phyloP scores from a whole-genome alignment of 176 grass and related monocot genomes.

The Ananas comosus region DNA sequence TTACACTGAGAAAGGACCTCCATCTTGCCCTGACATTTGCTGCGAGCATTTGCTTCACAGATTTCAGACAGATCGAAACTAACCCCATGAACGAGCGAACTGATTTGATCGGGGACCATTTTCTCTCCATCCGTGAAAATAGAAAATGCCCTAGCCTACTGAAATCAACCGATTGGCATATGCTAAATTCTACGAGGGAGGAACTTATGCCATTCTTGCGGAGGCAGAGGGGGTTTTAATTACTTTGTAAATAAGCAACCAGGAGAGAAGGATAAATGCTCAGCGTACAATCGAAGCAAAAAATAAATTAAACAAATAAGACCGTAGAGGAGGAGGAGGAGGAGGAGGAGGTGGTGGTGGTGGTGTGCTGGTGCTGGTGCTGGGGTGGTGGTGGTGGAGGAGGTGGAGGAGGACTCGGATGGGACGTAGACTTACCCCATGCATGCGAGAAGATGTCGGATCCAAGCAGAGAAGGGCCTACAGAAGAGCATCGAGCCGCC shows the following conservation, averaged over 20 bases:
- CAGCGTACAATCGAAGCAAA: too few species aligned
- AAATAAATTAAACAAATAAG: background rate
- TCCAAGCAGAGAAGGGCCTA: conserved; percentile 65
- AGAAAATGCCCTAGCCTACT: too few species aligned
- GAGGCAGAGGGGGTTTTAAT: too few species aligned
- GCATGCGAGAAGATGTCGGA: conserved; percentile 59
- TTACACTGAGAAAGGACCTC: background rate
- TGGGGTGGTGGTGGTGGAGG: too few species aligned
- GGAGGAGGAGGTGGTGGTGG: background rate
- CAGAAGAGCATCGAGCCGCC: conserved; percentile 39
- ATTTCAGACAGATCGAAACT: background rate
- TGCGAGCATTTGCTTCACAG: background rate
- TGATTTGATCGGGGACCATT: background rate
- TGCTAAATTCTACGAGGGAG: too few species aligned
- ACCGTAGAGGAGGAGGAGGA: background rate
- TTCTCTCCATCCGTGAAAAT: background rate
- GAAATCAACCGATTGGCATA: too few species aligned
- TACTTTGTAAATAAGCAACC: too few species aligned
- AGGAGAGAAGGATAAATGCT: too few species aligned
- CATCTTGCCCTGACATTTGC: background rate
- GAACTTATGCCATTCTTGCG: too few species aligned
- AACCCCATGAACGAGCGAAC: background rate
- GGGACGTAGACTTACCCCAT: conserved; percentile 58
- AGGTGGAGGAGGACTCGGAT: background rate
- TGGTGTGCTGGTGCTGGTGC: too few species aligned